Base-by-base conservation (phyloP, 805 yeast genomes). In the Yamadazyma sp. region DNA sequence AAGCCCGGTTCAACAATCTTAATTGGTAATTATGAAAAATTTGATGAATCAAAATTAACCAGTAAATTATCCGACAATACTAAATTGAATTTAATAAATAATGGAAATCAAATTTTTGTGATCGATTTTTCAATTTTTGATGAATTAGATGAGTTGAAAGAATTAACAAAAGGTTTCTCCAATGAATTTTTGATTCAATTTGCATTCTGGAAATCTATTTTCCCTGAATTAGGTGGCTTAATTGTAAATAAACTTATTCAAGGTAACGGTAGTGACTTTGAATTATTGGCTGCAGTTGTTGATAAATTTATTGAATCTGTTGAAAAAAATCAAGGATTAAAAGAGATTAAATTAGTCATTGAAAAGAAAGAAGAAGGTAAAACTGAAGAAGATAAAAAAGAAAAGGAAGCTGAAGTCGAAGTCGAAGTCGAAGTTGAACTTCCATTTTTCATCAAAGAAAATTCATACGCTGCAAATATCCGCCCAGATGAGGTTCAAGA, bases 231-330 rank as follows among this genome's bases (percentile, higher is more conserved):
- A 29, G 73, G 73, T 22, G 81, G 80, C 31, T 79, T 80, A 23
- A 70, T 83, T 45, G 87, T 85, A 40, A 79, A 86, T 59, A 81
- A 82, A 56, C 76, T 87, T 48, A 77, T 82, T 60, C 86, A 82
- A 55, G 80, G 93, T 11, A 82, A 83, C 42, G 93, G 95, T 33
- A 74, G 82, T 33, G 87, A 81, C 44, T 84, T 86, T 41, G 96
- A 88, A 63, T 65, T 82, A 40, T 71, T 87, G 45, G 85, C 84
- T 22, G 78, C 82, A 22, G 86, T 80, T 30, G 68, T 82, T 53
- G 78, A 81, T 39, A 76, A 77, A 39, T 72, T 79, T 34, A 74
- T 86, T 36, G 79, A 78, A 32, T 76, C 79, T 42, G 74, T 75
- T 13, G 69, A 71, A 33, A 75, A 75, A 54, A 53, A 56, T 42